Evolutionary conservation across 352 stramenopile genomes (phyloP), one percentile per base, ranked within the genome.

Genomic region (Pythium dissimile): DNA sequence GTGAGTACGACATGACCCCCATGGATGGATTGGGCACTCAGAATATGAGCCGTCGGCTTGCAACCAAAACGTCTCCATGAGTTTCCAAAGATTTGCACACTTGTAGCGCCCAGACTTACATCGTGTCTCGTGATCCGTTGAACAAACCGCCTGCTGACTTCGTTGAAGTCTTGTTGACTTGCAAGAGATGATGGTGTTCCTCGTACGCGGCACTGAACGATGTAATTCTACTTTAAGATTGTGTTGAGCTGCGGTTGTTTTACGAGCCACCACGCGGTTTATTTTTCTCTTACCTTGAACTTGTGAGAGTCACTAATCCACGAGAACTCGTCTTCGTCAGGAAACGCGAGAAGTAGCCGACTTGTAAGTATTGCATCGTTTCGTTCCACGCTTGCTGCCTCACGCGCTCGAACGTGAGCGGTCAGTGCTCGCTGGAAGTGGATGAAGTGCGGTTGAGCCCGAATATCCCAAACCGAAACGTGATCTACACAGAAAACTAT

Each of bases 401-500:
- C 8, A 27, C 23, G 46, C 73, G 16, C 60, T 80, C 21, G 66
- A 80, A 53, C 50, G 62, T 39, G 72, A 81, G 52, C 56, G 68
- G 28, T 68, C 62, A 23, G 75, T 77, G 53, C 72, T 77, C 71
- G 75, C 20, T 48, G 54, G 8, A 64, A 64, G 32, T 71, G 73
- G 3, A 74, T 81, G 24, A 72, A 65, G 26, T 69, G 67, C 26
- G 75, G 75, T 47, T 77, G 66, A 26, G 34, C 30, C 4, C 59
- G 66, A 27, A 75, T 75, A 5, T 75, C 80, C 48, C 64, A 69
- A 15, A 65, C 64, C 27, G 60, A 60, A 23, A 82, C 83, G 20
- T 67, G 72, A 5, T 88, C 64, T 71, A 57, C 74, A 38, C 20
- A 35, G 38, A 5, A 55, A n/a, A n/a, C n/a, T n/a, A n/a, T 73